A percentile compares a stretch with the other conserved stretches of the same genome.
Evolutionary conservation across 805 yeast species (phyloP).

Genomic region (Hanseniaspora opuntiae): DNA sequence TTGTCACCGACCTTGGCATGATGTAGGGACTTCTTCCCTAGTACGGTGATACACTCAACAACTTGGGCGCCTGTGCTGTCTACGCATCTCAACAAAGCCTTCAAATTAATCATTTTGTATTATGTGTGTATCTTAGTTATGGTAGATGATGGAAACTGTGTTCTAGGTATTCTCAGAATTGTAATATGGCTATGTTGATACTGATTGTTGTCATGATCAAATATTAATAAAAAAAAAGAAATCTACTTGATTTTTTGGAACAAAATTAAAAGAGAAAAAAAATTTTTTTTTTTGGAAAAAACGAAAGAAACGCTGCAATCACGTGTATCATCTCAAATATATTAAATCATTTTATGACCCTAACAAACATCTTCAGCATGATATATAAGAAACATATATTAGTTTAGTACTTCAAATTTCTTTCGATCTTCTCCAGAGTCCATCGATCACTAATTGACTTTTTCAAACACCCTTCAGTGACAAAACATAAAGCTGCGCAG

Average conservation of each 20-base stretch:
- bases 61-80: constrained; percentile 92
- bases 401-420: background rate
- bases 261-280: too few species aligned
- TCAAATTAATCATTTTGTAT: constrained; percentile 64
- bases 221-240: background rate
- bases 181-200: too few species aligned
- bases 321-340: too few species aligned
- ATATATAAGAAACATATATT: background rate
- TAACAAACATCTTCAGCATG: too few species aligned
- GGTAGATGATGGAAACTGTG: background rate
- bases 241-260: too few species aligned
- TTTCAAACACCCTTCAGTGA: constrained; percentile 43
- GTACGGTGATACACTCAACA: constrained; percentile 90
- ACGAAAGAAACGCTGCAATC: too few species aligned
- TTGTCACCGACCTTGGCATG: constrained; percentile 82
- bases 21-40: constrained; percentile 74
- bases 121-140: background rate
- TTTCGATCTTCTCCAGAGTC: constrained; percentile 31
- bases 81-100: constrained; percentile 75
- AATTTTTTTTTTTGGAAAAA: too few species aligned
- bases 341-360: too few species aligned
- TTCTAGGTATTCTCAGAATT: background rate
- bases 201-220: too few species aligned
- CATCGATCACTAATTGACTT: constrained; percentile 39
- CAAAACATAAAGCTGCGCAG: constrained; percentile 20